These are phyloP conservation scores for Zizania latifolia DNA, from an alignment of 176 grass and related monocot species.

Conservation along the genomic window DNA sequence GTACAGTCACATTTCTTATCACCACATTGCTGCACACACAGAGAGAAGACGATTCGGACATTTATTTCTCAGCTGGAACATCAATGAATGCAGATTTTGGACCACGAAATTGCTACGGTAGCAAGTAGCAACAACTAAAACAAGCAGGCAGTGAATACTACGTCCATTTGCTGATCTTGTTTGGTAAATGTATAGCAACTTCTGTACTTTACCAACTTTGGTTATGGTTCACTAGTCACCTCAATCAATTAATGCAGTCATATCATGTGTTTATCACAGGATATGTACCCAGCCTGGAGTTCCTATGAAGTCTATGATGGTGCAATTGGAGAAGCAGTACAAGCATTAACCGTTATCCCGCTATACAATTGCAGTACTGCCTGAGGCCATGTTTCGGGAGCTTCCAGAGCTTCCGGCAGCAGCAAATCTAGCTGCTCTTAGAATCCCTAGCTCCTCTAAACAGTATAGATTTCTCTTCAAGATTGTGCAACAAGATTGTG, in stretches of 20 bases:
- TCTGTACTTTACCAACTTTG: constrained; percentile 19
- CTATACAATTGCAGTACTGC: background rate
- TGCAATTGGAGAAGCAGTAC: constrained; percentile 4
- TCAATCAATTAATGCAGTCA: constrained; percentile 2
- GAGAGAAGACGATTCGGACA: constrained; percentile 16
- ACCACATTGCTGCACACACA: constrained; percentile 73
- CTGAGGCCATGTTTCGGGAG: too few relatives aligned
- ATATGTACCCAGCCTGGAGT: constrained; percentile 20
- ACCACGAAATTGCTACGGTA: constrained; percentile 18
- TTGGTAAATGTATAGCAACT: constrained; percentile 8
- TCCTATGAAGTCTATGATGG: background rate
- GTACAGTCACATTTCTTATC: constrained; percentile 70
- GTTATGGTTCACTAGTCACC: constrained; percentile 10
- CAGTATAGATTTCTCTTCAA: too few relatives aligned
- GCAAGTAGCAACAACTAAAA: constrained; percentile 28
- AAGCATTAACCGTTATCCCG: background rate
- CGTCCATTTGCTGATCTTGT: constrained; percentile 12
- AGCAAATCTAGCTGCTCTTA: too few relatives aligned
- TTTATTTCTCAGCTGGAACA: constrained; percentile 26
- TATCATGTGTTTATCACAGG: constrained; percentile 3
- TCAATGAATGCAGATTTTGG: constrained; percentile 30
- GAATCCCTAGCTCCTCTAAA: too few relatives aligned
- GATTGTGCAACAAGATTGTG: too few relatives aligned
- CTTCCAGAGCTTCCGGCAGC: too few relatives aligned
- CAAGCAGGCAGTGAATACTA: constrained; percentile 15